Evolutionary conservation across 2,329 filamentous ascomycete genomes (phyloP), one percentile per base, ranked within the genome.

Genomic region (Colletotrichum plurivorum): DNA sequence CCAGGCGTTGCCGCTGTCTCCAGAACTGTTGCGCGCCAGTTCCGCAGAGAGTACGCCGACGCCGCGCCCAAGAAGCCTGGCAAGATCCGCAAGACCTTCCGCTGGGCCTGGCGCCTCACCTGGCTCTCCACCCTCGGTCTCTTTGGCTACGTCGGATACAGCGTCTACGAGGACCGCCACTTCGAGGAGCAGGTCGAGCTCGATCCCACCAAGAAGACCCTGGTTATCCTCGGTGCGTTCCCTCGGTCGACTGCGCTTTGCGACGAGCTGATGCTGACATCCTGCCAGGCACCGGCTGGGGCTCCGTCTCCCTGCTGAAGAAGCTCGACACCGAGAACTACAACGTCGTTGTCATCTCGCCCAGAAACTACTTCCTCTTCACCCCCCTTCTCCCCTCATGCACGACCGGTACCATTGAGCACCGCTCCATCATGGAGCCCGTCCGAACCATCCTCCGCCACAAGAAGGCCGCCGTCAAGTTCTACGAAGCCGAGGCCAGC

Each of bases 361-460:
- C 96, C 63, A 94, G 96, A 80, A 99, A 99, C 86, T 99, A 97
- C 89, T 99, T 99, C 91, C 92, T 99, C 75, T 99, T 99, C 88
- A 99, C 96, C 36, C 96, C 96, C 70, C 90, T 99, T 69, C 90
- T 99, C 71, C 96, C 96, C 73, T 98, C 95, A 79, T 99, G 96
- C 84, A 98, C 96, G 60, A 98, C 95, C 73, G 96, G 96, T 77
- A 93, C 94, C 76, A 96, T 99, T 82, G 96, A 99, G 88, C 96
- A 98, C 86, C 94, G 96, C 80, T 98, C 95, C 78, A 99, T 99
- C 83, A 99, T 99, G 96, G 96, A 99, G 86, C 96, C 96, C 66
- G 92, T 99, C 76, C 94, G 96, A 79, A 94, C 96, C 80, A 97
- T 99, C 81, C 89, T 97, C 75, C 93, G 95, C 78, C 93, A 96